phyloP scores from a whole-genome alignment of 2,329 filamentous ascomycete genomes.

The Chaetomiaceae sp. region DNA sequence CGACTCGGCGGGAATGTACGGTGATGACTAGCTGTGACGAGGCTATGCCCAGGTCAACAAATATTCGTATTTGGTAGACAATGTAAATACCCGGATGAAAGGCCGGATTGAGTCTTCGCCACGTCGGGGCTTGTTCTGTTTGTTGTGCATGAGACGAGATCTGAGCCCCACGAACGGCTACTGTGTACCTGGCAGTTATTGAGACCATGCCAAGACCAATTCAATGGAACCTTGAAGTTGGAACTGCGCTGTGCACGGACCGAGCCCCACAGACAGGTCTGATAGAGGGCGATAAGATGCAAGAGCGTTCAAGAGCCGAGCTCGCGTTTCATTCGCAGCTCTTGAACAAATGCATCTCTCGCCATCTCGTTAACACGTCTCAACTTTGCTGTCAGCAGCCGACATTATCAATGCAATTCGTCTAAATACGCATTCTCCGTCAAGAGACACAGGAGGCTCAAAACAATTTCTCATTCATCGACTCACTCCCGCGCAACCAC shows the following conservation, averaged over 20 bases:
- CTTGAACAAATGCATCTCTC: not conserved
- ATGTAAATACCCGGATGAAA: not conserved
- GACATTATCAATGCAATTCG: constrained; percentile 4
- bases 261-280: constrained; percentile 5
- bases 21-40: constrained; percentile 7
- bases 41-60: not conserved
- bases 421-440: not conserved
- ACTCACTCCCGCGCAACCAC: not conserved
- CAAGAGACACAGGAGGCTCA: not conserved
- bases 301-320: not conserved
- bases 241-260: constrained; percentile 7
- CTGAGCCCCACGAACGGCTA: no score
- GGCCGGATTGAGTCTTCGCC: not conserved
- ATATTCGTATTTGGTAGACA: no score
- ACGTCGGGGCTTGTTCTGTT: no score
- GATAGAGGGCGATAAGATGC: constrained; percentile 14
- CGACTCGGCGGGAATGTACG: constrained; percentile 40
- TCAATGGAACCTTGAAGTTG: not conserved
- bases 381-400: not conserved
- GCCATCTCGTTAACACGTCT: not conserved
- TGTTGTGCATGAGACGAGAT: no score
- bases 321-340: not conserved
- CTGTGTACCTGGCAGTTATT: no score
- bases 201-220: not conserved
- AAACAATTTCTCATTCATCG: not conserved